Evolutionary conservation across 2,329 filamentous ascomycete genomes (phyloP).

Genomic region (Ilyonectria sp.): DNA sequence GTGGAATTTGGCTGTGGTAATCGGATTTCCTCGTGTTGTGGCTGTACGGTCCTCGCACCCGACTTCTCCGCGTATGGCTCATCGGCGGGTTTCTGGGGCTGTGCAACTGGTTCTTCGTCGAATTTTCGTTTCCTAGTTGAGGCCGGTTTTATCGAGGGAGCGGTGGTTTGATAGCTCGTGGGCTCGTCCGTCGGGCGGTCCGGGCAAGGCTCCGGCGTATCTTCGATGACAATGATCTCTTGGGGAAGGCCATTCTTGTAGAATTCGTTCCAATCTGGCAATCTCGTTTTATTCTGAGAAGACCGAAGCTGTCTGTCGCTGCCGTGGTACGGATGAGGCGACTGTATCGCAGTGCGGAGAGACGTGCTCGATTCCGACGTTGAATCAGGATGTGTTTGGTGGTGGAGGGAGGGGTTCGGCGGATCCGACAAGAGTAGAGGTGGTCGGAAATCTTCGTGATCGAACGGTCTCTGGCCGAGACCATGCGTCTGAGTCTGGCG

Average conservation of each 20-base stretch:
- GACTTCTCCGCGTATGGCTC: not conserved
- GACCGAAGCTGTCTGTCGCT: slow-evolving; percentile 10
- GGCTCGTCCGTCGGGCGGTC: not conserved
- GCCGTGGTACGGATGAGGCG: not conserved
- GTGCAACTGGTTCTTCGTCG: not conserved
- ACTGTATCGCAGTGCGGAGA: slow-evolving; percentile 5
- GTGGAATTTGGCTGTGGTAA: not conserved
- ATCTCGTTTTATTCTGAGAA: not conserved
- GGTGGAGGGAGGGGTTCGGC: slow-evolving; percentile 6
- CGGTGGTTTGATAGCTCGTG: not conserved
- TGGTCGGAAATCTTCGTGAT: slow-evolving; percentile 7
- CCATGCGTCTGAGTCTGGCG: slow-evolving; percentile 1
- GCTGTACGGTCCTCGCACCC: not conserved
- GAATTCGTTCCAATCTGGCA: slow-evolving; percentile 83
- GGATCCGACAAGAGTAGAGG: slow-evolving; percentile 5
- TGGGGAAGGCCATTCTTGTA: slow-evolving; percentile 88
- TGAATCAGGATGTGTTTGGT: not conserved
- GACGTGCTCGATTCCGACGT: not conserved
- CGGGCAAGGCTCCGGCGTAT: slow-evolving; percentile 71
- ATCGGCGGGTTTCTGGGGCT: not conserved
- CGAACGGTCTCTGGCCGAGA: slow-evolving; percentile 2
- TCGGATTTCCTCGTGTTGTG: not conserved
- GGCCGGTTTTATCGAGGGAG: not conserved
- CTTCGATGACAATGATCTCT: slow-evolving; percentile 88
- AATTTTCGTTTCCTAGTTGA: slow-evolving; percentile 7